Evolutionary conservation across 1,284 basidiomycete species (phyloP).

Genomic region (Phlebopus sp.): DNA sequence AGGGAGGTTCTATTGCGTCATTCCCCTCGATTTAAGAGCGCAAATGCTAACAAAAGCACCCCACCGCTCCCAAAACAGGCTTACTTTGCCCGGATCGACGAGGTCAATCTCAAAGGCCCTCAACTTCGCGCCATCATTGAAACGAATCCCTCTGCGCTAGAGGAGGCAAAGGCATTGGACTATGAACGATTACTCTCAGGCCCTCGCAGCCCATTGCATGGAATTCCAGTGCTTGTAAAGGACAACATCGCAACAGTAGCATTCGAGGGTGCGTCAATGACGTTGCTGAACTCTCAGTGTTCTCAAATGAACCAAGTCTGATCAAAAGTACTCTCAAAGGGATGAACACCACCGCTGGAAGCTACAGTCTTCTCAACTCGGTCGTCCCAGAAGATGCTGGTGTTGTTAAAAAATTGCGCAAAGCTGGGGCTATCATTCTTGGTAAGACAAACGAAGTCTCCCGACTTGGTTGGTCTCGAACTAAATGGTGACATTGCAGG

Average conservation of each 20-base stretch:
- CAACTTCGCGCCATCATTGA: slow-evolving; percentile 62
- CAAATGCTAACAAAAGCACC: background rate
- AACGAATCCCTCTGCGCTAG: slow-evolving; percentile 56
- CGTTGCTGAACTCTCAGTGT: no score
- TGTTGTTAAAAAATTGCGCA: slow-evolving; percentile 56
- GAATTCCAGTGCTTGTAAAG: slow-evolving; percentile 69
- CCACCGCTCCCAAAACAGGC: slow-evolving; percentile 38
- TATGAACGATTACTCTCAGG: slow-evolving; percentile 47
- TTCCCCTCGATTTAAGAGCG: background rate
- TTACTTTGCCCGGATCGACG: slow-evolving; percentile 67
- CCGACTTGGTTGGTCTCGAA: background rate
- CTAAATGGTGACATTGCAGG: slow-evolving; percentile 29
- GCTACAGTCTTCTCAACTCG: slow-evolving; percentile 54
- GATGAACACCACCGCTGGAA: slow-evolving; percentile 67
- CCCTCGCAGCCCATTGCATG: slow-evolving; percentile 57
- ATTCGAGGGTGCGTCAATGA: slow-evolving; percentile 42
- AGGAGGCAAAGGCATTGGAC: slow-evolving; percentile 54
- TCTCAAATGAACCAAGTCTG: background rate
- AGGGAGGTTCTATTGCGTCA: background rate
- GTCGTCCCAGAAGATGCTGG: slow-evolving; percentile 62
- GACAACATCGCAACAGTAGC: slow-evolving; percentile 65
- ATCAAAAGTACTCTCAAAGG: slow-evolving; percentile 34
- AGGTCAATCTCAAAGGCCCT: slow-evolving; percentile 60
- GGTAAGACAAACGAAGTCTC: slow-evolving; percentile 33
- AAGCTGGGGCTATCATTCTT: slow-evolving; percentile 69